Percentiles rank a stretch among this genome's conserved stretches.
Evolutionary conservation across 2,329 filamentous ascomycete species (phyloP).

Genomic region (Nemania bipapillata): DNA sequence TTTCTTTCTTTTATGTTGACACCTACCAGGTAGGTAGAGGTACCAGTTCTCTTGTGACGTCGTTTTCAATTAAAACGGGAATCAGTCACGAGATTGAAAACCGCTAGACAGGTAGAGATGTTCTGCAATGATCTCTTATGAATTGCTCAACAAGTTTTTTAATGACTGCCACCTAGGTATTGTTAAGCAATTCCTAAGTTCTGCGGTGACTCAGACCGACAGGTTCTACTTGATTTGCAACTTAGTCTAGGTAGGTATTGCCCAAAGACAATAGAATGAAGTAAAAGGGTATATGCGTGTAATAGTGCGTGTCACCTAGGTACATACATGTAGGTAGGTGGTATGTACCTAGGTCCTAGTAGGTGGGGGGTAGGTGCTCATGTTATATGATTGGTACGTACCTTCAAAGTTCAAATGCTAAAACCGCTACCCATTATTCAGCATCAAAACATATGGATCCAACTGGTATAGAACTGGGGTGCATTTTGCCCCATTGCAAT

Average conservation of each 20-base stretch:
- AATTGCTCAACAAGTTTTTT: no score
- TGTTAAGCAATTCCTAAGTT: background rate
- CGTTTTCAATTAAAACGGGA: background rate
- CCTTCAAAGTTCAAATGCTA: no score
- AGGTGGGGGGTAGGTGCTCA: no score
- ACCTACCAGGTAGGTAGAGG: background rate
- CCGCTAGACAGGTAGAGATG: background rate
- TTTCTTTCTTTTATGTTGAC: background rate
- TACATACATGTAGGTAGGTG: no score
- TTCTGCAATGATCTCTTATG: no score
- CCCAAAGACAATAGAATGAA: background rate
- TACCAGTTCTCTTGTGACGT: background rate
- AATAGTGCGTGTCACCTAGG: background rate
- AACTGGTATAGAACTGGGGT: background rate
- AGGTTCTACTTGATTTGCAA: no score
- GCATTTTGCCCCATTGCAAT: background rate
- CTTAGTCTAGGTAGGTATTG: no score
- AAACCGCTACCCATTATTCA: no score
- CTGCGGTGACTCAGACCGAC: background rate
- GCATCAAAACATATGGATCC: background rate
- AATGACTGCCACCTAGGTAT: background rate
- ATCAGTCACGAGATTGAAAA: background rate
- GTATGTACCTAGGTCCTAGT: no score
- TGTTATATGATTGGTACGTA: no score
- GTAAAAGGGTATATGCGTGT: constrained; percentile 15